These are phyloP conservation scores for Nicotiana obtusifolia DNA, from an alignment of 257 asterid species.

Conservation along the genomic window DNA sequence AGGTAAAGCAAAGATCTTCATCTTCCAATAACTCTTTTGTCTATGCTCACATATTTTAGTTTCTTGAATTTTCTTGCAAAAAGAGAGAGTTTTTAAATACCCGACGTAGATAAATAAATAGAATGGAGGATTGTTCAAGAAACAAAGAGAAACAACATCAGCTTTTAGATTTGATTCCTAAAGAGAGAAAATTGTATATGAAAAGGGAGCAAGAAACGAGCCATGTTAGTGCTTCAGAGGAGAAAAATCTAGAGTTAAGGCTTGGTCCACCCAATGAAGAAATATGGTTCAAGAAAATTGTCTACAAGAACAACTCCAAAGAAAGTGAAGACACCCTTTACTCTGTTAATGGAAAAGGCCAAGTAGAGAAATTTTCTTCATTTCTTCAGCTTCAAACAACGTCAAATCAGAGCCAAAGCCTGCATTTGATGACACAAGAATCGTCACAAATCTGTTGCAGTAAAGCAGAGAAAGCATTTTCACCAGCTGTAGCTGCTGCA, in stretches of 20 bases:
- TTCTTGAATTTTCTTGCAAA: too few relatives aligned
- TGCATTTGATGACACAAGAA: slow-evolving; percentile 35
- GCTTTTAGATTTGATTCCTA: too few relatives aligned
- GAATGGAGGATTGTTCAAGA: slow-evolving; percentile 52
- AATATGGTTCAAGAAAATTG: slow-evolving; percentile 53
- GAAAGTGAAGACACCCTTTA: too few relatives aligned
- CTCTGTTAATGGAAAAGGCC: slow-evolving; percentile 8
- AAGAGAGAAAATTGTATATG: slow-evolving; percentile 12
- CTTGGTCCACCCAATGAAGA: slow-evolving; percentile 79
- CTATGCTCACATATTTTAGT: too few relatives aligned
- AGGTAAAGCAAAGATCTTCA: too few relatives aligned
- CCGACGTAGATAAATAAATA: background rate
- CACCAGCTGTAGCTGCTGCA: slow-evolving; percentile 5
- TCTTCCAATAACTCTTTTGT: too few relatives aligned
- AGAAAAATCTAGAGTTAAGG: slow-evolving; percentile 71
- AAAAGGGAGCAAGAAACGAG: background rate
- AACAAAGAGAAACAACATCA: slow-evolving; percentile 11
- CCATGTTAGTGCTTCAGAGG: slow-evolving; percentile 35
- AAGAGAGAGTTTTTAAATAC: too few relatives aligned
- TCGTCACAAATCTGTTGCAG: slow-evolving; percentile 47
- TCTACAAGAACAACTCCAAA: slow-evolving; percentile 27
- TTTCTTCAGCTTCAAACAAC: slow-evolving; percentile 40
- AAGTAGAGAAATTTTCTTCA: slow-evolving; percentile 13
- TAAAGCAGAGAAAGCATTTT: slow-evolving; percentile 39
- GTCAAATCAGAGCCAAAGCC: slow-evolving; percentile 21